These are phyloP conservation scores for Pseudohalonectria lignicola DNA, from an alignment of 2,329 filamentous ascomycete species.

Conservation along the genomic window DNA sequence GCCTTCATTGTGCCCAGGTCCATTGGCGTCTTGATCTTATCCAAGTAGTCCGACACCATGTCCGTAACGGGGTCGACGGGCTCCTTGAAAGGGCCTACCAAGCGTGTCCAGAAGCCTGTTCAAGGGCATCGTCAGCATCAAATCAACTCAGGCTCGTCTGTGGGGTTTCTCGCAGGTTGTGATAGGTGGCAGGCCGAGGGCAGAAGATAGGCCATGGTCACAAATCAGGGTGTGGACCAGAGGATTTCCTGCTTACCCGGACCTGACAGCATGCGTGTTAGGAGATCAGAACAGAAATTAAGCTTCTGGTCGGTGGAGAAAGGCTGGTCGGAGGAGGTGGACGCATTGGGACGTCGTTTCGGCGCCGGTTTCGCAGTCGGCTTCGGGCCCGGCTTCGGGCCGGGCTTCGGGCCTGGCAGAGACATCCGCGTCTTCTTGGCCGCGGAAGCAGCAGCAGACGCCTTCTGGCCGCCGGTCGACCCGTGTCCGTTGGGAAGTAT, in stretches of 20 bases:
- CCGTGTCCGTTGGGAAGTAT: slow-evolving; percentile 10
- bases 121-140: background rate
- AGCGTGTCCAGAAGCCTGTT: slow-evolving; percentile 53
- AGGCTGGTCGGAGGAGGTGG: slow-evolving; percentile 9
- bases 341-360: slow-evolving; percentile 1
- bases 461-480: slow-evolving; percentile 8
- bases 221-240: too few species aligned
- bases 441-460: slow-evolving; percentile 4
- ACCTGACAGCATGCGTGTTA: slow-evolving; percentile 49
- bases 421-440: slow-evolving; percentile 19
- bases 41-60: slow-evolving; percentile 49
- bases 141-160: too few species aligned
- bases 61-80: slow-evolving; percentile 44
- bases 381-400: too few species aligned
- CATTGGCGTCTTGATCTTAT: slow-evolving; percentile 51
- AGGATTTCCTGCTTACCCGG: slow-evolving; percentile 46
- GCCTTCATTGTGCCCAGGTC: slow-evolving; percentile 48
- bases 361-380: slow-evolving; percentile 1
- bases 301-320: slow-evolving; percentile 34
- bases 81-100: slow-evolving; percentile 50
- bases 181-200: too few species aligned
- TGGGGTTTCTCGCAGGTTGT: too few species aligned
- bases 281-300: slow-evolving; percentile 45
- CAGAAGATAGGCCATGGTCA: background rate
- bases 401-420: slow-evolving; percentile 14